These are phyloP conservation scores for Penicillium desertorum DNA, from an alignment of 495 filamentous ascomycete genomes.

Conservation along the genomic window DNA sequence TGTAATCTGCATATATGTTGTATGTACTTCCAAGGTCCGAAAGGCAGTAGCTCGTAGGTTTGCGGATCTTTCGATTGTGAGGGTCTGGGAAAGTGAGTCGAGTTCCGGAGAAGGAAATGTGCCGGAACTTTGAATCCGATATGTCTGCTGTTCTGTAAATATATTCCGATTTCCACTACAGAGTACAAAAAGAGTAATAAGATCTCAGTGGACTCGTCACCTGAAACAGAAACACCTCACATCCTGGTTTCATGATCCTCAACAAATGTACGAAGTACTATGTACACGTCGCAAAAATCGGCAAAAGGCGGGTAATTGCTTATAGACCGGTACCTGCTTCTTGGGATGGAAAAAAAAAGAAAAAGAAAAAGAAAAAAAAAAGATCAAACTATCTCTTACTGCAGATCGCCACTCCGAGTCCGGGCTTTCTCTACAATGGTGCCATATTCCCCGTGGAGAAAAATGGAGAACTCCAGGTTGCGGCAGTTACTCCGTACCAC, in stretches of 20 bases:
- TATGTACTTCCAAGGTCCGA: neutral
- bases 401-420: slow-evolving; percentile 8
- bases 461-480: slow-evolving; percentile 4
- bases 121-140: neutral
- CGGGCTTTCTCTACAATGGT: slow-evolving; percentile 1
- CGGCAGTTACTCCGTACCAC: neutral
- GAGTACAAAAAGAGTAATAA: neutral
- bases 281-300: slow-evolving; percentile 14
- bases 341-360: no score
- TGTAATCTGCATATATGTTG: no score
- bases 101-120: neutral
- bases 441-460: slow-evolving; percentile 14
- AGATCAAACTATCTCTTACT: neutral
- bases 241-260: neutral
- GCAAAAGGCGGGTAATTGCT: slow-evolving; percentile 30
- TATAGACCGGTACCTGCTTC: slow-evolving; percentile 19
- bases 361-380: no score
- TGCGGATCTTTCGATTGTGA: slow-evolving; percentile 2
- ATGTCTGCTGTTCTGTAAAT: neutral
- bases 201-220: neutral
- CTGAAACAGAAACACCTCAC: slow-evolving; percentile 4
- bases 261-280: neutral
- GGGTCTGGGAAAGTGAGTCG: neutral
- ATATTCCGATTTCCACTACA: neutral
- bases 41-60: slow-evolving; percentile 1